Conservation (phyloP, 140 eudicot species). For the Anethum foeniculum region DNA sequence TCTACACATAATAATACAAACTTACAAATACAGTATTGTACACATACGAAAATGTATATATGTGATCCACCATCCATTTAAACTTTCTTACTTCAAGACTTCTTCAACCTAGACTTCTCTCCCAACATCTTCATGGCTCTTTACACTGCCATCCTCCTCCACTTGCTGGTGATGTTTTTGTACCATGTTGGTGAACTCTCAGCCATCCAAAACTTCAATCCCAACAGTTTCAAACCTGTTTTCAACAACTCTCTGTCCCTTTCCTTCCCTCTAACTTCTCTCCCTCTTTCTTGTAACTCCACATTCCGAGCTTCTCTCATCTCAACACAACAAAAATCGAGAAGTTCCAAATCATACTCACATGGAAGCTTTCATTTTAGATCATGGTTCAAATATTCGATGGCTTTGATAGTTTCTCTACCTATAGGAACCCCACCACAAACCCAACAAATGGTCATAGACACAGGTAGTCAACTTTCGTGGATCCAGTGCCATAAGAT, state of each 20-base stretch:
- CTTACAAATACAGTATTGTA: neutral
- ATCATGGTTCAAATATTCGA: constrained; percentile 53
- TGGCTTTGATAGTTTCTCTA: constrained; percentile 65
- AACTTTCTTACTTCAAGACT: constrained; percentile 7
- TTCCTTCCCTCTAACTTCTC: neutral
- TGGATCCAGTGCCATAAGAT: constrained; percentile 84
- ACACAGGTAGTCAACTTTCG: constrained; percentile 84
- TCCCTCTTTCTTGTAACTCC: constrained; percentile 3
- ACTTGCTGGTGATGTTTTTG: constrained; percentile 16
- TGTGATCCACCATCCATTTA: neutral
- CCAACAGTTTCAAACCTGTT: constrained; percentile 2
- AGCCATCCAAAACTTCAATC: constrained; percentile 16
- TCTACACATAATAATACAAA: neutral
- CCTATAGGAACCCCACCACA: constrained; percentile 93
- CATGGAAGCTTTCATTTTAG: constrained; percentile 10
- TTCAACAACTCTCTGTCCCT: constrained; percentile 30
- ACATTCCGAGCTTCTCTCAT: constrained; percentile 21
- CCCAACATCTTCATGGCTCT: constrained; percentile 26
- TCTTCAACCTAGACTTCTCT: neutral
- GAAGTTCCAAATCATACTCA: neutral
- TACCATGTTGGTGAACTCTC: constrained; percentile 7
- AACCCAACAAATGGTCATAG: constrained; percentile 66
- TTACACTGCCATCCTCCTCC: neutral
- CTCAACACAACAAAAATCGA: constrained; percentile 3
- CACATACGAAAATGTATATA: neutral